These are phyloP conservation scores for Gyrodon lividus DNA, from an alignment of 768 basidiomycete species.

Conservation along the genomic window DNA sequence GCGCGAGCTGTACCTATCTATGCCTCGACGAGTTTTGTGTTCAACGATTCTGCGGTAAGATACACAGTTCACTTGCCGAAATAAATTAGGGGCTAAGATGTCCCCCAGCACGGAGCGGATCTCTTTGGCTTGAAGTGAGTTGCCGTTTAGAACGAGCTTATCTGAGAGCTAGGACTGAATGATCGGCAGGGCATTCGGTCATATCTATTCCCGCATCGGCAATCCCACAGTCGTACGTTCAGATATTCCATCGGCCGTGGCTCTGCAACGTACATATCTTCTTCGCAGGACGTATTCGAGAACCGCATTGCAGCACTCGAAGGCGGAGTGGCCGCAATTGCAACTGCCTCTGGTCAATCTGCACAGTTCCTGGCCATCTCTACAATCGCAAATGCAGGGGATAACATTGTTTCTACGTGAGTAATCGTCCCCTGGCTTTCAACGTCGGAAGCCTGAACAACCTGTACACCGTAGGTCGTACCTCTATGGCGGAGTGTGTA, in stretches of 20 bases:
- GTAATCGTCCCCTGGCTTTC: conserved; percentile 12
- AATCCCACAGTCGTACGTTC: conserved; percentile 55
- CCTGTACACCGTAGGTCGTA: conserved; percentile 40
- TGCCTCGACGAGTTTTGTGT: conserved; percentile 53
- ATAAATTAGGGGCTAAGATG: conserved; percentile 2
- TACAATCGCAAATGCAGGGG: conserved; percentile 50
- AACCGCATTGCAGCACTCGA: conserved; percentile 64
- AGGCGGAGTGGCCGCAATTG: conserved; percentile 58
- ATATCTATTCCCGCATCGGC: conserved; percentile 54
- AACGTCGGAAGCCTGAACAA: not conserved
- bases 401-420: conserved; percentile 65
- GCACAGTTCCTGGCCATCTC: conserved; percentile 63
- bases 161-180: not conserved
- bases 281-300: conserved; percentile 59
- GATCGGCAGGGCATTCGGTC: conserved; percentile 37
- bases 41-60: conserved; percentile 51
- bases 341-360: conserved; percentile 56
- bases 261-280: not conserved
- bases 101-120: conserved; percentile 49
- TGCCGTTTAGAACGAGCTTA: not conserved
- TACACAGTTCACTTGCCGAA: not conserved
- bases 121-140: conserved; percentile 45
- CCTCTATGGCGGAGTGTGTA: conserved; percentile 58
- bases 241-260: not conserved
- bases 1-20: conserved; percentile 68